Percentiles rank a stretch among this genome's conserved stretches.
Conservation (phyloP, 805 yeast species). For the Sugiyamaella floridensis region DNA sequence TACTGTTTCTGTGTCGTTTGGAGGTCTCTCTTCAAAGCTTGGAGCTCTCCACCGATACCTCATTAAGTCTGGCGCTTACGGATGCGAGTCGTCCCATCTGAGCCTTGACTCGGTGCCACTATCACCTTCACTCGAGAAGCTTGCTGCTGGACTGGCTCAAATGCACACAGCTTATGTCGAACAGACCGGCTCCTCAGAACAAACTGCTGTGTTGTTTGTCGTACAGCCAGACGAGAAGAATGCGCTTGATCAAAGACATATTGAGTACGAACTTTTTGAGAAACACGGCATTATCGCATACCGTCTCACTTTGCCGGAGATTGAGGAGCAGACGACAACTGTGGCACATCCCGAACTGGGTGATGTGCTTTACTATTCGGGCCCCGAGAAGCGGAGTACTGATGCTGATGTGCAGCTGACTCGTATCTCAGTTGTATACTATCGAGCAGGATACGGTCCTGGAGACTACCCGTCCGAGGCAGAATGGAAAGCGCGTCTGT, state of each 20-base stretch:
- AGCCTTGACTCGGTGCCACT: slow-evolving; percentile 47
- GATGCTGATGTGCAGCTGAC: slow-evolving; percentile 37
- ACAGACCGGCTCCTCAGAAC: neutral
- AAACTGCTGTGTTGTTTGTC: slow-evolving; percentile 56
- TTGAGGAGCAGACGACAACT: slow-evolving; percentile 23
- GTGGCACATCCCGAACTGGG: neutral
- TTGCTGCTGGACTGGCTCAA: slow-evolving; percentile 63
- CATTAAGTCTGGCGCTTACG: slow-evolving; percentile 34
- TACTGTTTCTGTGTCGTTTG: slow-evolving; percentile 92
- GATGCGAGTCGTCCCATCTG: neutral
- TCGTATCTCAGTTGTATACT: slow-evolving; percentile 85
- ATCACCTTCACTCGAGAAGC: slow-evolving; percentile 53
- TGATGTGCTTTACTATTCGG: neutral
- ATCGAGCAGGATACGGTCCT: slow-evolving; percentile 85
- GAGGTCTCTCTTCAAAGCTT: slow-evolving; percentile 78
- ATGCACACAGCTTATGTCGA: slow-evolving; percentile 52
- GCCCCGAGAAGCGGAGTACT: neutral
- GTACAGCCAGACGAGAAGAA: slow-evolving; percentile 84
- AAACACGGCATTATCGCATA: slow-evolving; percentile 51
- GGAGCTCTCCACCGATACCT: slow-evolving; percentile 63
- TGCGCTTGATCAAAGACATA: slow-evolving; percentile 80
- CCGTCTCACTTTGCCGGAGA: slow-evolving; percentile 62
- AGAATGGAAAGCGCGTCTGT: slow-evolving; percentile 73
- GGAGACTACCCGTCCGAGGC: slow-evolving; percentile 57
- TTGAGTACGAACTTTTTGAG: slow-evolving; percentile 64